Evolutionary conservation across 495 filamentous ascomycete genomes (phyloP).

Genomic region (Aspergillus avenaceus): DNA sequence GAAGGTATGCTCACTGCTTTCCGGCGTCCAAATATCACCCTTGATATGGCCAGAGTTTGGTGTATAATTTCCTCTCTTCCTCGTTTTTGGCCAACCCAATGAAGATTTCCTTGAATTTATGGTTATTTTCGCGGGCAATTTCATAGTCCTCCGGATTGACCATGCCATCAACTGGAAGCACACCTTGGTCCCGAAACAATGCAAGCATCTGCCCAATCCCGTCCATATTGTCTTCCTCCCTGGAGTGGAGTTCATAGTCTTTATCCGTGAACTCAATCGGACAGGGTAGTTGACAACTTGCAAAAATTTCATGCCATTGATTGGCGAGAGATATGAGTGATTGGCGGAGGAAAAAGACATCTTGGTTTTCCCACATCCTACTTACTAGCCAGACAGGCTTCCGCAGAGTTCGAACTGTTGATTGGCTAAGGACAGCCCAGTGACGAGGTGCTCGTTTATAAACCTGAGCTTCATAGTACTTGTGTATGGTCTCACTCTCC

Average conservation of each 20-base stretch:
- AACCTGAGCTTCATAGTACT: conserved; percentile 27
- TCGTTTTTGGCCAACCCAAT: conserved; percentile 21
- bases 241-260: conserved; percentile 23
- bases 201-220: conserved; percentile 20
- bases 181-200: conserved; percentile 22
- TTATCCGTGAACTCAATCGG: conserved; percentile 28
- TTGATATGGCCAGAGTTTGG: conserved; percentile 35
- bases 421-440: conserved; percentile 26
- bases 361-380: conserved; percentile 25
- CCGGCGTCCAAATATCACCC: no score
- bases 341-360: conserved; percentile 34
- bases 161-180: conserved; percentile 27
- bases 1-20: no score
- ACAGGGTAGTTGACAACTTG: conserved; percentile 17
- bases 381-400: conserved; percentile 30
- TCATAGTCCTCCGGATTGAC: conserved; percentile 21
- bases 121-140: conserved; percentile 9
- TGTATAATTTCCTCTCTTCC: conserved; percentile 19
- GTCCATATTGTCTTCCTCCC: conserved; percentile 26
- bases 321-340: conserved; percentile 20
- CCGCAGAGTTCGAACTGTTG: conserved; percentile 11
- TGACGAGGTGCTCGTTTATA: conserved; percentile 25
- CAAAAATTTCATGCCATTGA: conserved; percentile 25
- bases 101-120: conserved; percentile 23
- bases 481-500: conserved; percentile 26